Evolutionary conservation across 2,329 filamentous ascomycete genomes (phyloP), one percentile per base, ranked within the genome.

Genomic region (Fusarium sp.): DNA sequence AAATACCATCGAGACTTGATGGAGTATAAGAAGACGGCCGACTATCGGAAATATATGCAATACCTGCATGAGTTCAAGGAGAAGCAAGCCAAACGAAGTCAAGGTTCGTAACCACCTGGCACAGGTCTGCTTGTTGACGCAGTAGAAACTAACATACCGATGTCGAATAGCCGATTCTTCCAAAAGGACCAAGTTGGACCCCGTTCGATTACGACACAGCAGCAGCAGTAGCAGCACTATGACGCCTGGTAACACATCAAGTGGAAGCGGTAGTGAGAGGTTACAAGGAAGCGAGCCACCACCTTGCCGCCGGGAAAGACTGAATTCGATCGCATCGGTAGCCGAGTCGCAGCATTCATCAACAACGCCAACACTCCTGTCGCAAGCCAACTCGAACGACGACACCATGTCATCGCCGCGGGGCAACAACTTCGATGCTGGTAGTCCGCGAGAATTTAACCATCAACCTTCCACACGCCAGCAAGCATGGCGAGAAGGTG

Each of bases 31-130:
- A 93, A 93, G 79, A 95, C 92, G 1, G 76, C 86, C 9, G 85
- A 91, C 52, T 94, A 90, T 76, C 87, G 85, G 60, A 86, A 89
- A 54, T 95, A 95, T 71, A 84, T 87, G 64, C 85, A 88, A 45
- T 96, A 96, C 77, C 82, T 95, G 24, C 86, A 88, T 32, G 92
- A 95, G 2, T 95, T 96, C 82, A 94, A 92, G 76, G 88, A 90
- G 50, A 92, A 91, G 77, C 91, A 95, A 75, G 82, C 86, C 27
- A 84, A 83, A 59, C 83, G 87, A 49, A 81, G 81, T 55, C 86
- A 88, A 85, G 86, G 88, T 89, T 79, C 46, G 80, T 78, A 47
- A 27, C 47, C 49, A 38, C 20, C 44, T 44, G 58, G 43, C 56
- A 44, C 24, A 63, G 22, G 22, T 24, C 25, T 34, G 25, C 43